A percentile compares a stretch with the other conserved stretches of the same genome.
These are phyloP conservation scores for Rhodotorula paludigena DNA, from an alignment of 768 basidiomycete genomes.

Conservation along the genomic window DNA sequence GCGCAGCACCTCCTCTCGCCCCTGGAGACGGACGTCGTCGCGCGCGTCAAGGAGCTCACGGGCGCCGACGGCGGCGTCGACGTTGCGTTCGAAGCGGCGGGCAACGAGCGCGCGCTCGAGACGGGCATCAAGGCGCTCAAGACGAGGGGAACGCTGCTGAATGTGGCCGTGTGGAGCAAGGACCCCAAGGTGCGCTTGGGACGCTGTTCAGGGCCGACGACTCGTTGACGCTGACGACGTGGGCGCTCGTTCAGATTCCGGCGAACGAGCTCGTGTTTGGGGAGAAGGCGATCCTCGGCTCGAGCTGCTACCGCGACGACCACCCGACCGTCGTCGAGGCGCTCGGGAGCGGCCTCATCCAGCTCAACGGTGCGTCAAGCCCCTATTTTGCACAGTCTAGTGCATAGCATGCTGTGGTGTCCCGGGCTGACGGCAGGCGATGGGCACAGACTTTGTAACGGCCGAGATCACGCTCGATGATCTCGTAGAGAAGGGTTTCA, in stretches of 20 bases:
- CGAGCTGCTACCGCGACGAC: slow-evolving; percentile 45
- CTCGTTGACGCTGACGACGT: slow-evolving; percentile 21
- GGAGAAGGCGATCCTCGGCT: slow-evolving; percentile 51
- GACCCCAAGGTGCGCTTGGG: slow-evolving; percentile 6
- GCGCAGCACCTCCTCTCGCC: slow-evolving; percentile 51
- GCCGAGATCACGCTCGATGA: slow-evolving; percentile 19
- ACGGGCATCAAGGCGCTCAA: slow-evolving; percentile 49
- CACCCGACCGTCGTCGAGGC: slow-evolving; percentile 51
- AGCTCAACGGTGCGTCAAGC: slow-evolving; percentile 44
- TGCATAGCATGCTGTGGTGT: not conserved
- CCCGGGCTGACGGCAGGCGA: too few species aligned
- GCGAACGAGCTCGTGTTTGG: slow-evolving; percentile 49
- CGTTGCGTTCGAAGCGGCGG: slow-evolving; percentile 54
- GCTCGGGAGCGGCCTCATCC: slow-evolving; percentile 50
- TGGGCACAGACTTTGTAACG: slow-evolving; percentile 18
- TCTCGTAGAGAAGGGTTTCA: slow-evolving; percentile 29
- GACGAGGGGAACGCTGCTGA: slow-evolving; percentile 50
- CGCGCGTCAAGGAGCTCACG: slow-evolving; percentile 44
- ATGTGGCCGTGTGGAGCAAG: slow-evolving; percentile 51
- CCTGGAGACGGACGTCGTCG: slow-evolving; percentile 42
- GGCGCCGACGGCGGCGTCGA: slow-evolving; percentile 49
- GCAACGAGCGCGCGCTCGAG: slow-evolving; percentile 50
- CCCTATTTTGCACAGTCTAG: too few species aligned
- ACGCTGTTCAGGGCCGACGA: too few species aligned
- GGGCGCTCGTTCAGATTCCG: slow-evolving; percentile 47